phyloP scores from a whole-genome alignment of 2,329 filamentous ascomycete genomes.

The Cercospora sesami region DNA sequence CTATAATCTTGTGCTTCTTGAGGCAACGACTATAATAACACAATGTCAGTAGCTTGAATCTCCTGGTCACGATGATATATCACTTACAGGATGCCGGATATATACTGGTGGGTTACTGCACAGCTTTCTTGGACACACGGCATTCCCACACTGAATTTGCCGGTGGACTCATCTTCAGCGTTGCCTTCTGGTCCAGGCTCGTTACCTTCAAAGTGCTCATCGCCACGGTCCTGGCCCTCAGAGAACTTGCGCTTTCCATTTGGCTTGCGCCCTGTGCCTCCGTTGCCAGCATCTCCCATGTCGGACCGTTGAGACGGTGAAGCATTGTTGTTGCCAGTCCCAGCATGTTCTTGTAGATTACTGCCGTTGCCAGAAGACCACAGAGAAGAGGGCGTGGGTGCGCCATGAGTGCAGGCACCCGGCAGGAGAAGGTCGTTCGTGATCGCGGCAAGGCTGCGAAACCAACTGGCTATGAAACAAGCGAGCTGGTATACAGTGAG shows the following conservation, averaged over 20 bases:
- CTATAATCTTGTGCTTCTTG: neutral
- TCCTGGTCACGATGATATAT: neutral
- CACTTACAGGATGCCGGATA: neutral
- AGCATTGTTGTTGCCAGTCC: neutral
- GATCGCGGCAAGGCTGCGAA: neutral
- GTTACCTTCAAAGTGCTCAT: neutral
- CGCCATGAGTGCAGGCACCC: neutral
- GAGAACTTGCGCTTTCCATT: neutral
- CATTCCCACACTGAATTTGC: neutral
- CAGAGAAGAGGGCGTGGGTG: neutral
- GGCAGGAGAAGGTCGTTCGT: neutral
- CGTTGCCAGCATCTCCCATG: neutral
- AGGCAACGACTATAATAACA: neutral
- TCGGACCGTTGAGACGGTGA: neutral
- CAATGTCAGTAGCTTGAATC: neutral
- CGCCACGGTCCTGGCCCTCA: neutral
- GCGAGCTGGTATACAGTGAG: neutral
- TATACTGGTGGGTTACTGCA: neutral
- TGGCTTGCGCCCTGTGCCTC: too few relatives aligned
- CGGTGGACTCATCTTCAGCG: neutral
- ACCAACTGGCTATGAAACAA: neutral
- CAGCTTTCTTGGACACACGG: neutral
- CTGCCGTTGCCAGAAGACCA: neutral
- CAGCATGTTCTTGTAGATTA: neutral
- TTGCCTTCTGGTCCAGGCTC: neutral